phyloP scores from a whole-genome alignment of 2,329 filamentous ascomycete genomes.

The Colletotrichum spinosum region DNA sequence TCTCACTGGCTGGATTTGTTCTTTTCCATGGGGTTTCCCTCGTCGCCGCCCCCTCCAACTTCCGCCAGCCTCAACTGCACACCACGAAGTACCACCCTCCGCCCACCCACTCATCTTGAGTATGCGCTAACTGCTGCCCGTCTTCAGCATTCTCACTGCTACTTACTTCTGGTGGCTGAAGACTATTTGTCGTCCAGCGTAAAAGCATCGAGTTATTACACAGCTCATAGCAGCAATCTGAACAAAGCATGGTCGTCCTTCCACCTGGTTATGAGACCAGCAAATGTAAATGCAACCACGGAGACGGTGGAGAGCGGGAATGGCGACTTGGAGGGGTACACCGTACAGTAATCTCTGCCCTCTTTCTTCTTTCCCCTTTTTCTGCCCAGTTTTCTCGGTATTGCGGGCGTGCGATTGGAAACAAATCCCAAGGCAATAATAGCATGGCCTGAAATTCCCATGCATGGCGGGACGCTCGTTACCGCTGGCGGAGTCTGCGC shows the following conservation, averaged over 20 bases:
- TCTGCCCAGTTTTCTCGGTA: constrained; percentile 6
- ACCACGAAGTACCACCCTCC: background rate
- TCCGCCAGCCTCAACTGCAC: constrained; percentile 6
- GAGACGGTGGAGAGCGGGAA: constrained; percentile 7
- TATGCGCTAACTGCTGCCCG: background rate
- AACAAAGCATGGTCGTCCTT: too few relatives aligned
- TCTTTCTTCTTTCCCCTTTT: background rate
- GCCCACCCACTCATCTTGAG: background rate
- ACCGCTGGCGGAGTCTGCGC: background rate
- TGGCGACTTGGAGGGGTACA: constrained; percentile 2
- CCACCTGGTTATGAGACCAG: background rate
- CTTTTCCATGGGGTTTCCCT: constrained; percentile 10
- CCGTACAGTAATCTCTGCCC: background rate
- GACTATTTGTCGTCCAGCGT: too few relatives aligned
- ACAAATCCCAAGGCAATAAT: constrained; percentile 6
- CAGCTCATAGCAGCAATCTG: too few relatives aligned
- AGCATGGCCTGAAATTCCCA: background rate
- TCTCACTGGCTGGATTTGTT: background rate
- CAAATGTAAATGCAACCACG: background rate
- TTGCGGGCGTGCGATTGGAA: constrained; percentile 13
- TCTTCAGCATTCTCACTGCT: too few relatives aligned
- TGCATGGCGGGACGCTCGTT: too few relatives aligned
- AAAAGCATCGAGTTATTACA: too few relatives aligned
- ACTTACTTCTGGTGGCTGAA: too few relatives aligned
- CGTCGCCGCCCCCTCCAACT: background rate